Percentiles rank a stretch among this genome's conserved stretches.
phyloP scores from a whole-genome alignment of 1,284 basidiomycete species.

The Leccinum solheimii region DNA sequence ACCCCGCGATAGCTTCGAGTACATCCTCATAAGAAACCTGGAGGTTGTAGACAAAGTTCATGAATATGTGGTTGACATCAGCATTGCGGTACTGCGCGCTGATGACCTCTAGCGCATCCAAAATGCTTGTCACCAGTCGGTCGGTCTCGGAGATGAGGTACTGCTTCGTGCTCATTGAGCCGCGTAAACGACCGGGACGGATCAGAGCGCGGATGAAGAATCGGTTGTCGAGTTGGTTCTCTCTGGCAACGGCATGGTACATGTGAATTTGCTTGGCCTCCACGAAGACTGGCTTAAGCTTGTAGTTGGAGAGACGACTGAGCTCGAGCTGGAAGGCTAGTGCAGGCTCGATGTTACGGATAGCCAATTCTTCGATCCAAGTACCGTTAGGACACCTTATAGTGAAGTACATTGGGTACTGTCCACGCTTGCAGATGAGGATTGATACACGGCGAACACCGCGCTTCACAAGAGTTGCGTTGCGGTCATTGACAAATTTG shows the following conservation, averaged over 20 bases:
- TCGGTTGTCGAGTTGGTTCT: conserved; percentile 94
- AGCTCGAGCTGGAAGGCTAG: conserved; percentile 98
- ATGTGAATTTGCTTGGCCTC: conserved; percentile 96
- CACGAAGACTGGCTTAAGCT: conserved; percentile 90
- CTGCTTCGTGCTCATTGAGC: conserved; percentile 90
- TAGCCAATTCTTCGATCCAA: conserved; percentile 95
- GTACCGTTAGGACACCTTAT: conserved; percentile 73
- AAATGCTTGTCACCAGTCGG: conserved; percentile 89
- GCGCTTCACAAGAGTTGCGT: conserved; percentile 62
- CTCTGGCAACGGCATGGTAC: conserved; percentile 92
- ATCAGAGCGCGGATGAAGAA: conserved; percentile 99
- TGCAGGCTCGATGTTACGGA: conserved; percentile 98
- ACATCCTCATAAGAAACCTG: conserved; percentile 96
- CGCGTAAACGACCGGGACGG: conserved; percentile 91
- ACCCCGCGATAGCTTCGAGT: conserved; percentile 92
- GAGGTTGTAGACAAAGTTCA: conserved; percentile 98
- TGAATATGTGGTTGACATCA: conserved; percentile 95
- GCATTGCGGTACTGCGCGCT: conserved; percentile 84
- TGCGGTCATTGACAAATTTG: conserved; percentile 74
- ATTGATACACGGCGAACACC: conserved; percentile 93
- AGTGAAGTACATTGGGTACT: conserved; percentile 96
- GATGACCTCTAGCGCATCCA: conserved; percentile 94
- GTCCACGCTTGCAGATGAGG: conserved; percentile 87
- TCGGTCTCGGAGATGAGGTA: conserved; percentile 99
- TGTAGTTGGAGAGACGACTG: conserved; percentile 94